Evolutionary conservation across 1,284 basidiomycete genomes (phyloP), one percentile per base, ranked within the genome.

Genomic region (Mycena citricolor): DNA sequence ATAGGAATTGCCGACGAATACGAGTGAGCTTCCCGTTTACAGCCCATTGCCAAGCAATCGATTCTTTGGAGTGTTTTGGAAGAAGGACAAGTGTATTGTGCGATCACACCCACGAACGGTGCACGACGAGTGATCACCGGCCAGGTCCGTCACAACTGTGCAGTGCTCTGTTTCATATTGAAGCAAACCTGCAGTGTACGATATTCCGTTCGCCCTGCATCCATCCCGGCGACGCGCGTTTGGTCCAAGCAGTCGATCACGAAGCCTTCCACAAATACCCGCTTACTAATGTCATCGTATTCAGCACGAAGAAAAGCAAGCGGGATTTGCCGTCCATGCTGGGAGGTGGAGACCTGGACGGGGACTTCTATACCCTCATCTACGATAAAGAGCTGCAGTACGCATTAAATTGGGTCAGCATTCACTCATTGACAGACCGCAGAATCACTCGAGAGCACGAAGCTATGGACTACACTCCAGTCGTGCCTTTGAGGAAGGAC

Each of bases 131-230:
- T 52, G 4, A 40, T 52, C 10, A 46, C 36, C 3, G 51, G 51
- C 13, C 51, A 51, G 41, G 49, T 47, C n/a, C 12, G 29, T 14
- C 22, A 20, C n/a, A n/a, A n/a, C n/a, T n/a, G 20, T 20, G 13
- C n/a, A 19, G 16, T n/a, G n/a, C 20, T 14, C 6, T 21, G 37
- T 3, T 5, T 22, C 6, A 10, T 13, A 5, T n/a, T 5, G 12
- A 32, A 8, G 14, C 17, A 24, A 13, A 29, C 11, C n/a, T 12
- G 5, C 30, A 46, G 44, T 52, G 51, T 41, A 52, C 51, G 10
- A 49, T 52, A 7, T 52, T 52, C 22, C 47, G 51, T 14, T 49
- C 51, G 12, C 51, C 51, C 2, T 52, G 47, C 19, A 40, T 49
- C 12, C 51, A 52, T 20, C 51, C 51, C 1, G 51, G 51, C 10